These are phyloP conservation scores for Trichosporon ovoides DNA, from an alignment of 1,284 basidiomycete genomes.

Conservation along the genomic window DNA sequence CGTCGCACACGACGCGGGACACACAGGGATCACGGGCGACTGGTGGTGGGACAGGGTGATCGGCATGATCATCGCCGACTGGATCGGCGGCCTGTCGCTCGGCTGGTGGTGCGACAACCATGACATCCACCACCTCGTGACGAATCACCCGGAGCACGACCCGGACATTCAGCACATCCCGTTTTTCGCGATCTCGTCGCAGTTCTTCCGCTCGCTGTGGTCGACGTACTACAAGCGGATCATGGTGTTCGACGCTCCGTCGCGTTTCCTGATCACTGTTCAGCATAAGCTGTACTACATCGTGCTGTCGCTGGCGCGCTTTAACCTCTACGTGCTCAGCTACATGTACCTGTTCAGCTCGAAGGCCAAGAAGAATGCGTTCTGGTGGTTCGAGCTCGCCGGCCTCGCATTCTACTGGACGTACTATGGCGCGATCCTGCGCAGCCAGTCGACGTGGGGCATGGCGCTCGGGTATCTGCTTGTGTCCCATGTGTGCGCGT, in stretches of 20 bases:
- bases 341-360: conserved; percentile 64
- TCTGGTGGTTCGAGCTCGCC: conserved; percentile 50
- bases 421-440: conserved; percentile 52
- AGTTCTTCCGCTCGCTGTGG: conserved; percentile 78
- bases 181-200: conserved; percentile 88
- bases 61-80: conserved; percentile 65
- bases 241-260: conserved; percentile 70
- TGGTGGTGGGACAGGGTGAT: conserved; percentile 77
- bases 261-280: conserved; percentile 63
- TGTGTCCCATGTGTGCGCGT: conserved; percentile 54
- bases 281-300: conserved; percentile 95
- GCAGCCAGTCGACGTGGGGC: conserved; percentile 45
- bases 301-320: conserved; percentile 83
- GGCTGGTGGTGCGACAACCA: conserved; percentile 99
- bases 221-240: conserved; percentile 92
- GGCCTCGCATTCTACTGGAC: conserved; percentile 54
- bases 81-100: conserved; percentile 84
- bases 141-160: conserved; percentile 95
- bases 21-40: conserved; percentile 85
- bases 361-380: conserved; percentile 46
- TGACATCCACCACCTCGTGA: conserved; percentile 94
- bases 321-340: conserved; percentile 90
- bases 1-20: conserved; percentile 88
- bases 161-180: conserved; percentile 86
- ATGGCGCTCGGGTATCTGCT: conserved; percentile 52